Conservation (phyloP, 306 rosid species). For the Acmispon strigosus region DNA sequence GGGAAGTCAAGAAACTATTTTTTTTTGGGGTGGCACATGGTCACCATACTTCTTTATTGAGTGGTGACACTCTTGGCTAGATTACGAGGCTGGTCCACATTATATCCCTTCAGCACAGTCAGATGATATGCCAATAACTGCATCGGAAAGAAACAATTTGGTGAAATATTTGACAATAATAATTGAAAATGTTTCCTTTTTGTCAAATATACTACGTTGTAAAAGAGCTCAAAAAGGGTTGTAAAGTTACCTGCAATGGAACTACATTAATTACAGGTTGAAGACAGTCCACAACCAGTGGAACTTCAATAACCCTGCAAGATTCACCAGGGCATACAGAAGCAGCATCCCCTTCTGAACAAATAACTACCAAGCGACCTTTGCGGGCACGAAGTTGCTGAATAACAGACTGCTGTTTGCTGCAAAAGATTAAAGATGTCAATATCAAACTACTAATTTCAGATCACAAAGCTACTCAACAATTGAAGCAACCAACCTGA, state of each 20-base stretch:
- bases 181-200: background rate
- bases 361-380: constrained; percentile 89
- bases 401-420: constrained; percentile 98
- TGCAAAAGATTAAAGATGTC: constrained; percentile 36
- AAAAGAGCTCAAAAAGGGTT: background rate
- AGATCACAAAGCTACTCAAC: background rate
- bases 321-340: constrained; percentile 57
- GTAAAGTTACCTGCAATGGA: constrained; percentile 70
- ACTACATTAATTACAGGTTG: constrained; percentile 92
- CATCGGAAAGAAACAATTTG: constrained; percentile 17
- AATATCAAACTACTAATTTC: constrained; percentile 19
- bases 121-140: constrained; percentile 98
- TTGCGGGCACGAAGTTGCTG: constrained; percentile 98
- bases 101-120: constrained; percentile 86
- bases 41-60: constrained; percentile 27
- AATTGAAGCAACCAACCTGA: constrained; percentile 57
- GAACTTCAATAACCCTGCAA: constrained; percentile 85
- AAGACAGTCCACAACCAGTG: constrained; percentile 89
- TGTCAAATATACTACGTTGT: background rate
- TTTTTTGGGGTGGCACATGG: background rate
- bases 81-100: constrained; percentile 97
- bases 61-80: constrained; percentile 98
- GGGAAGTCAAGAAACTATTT: background rate
- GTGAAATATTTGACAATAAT: background rate
- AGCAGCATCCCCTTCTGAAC: constrained; percentile 82